Percentiles rank a stretch among this genome's conserved stretches.
These are phyloP conservation scores for Clavariopsis aquatica DNA, from an alignment of 495 filamentous ascomycete species.

Conservation along the genomic window DNA sequence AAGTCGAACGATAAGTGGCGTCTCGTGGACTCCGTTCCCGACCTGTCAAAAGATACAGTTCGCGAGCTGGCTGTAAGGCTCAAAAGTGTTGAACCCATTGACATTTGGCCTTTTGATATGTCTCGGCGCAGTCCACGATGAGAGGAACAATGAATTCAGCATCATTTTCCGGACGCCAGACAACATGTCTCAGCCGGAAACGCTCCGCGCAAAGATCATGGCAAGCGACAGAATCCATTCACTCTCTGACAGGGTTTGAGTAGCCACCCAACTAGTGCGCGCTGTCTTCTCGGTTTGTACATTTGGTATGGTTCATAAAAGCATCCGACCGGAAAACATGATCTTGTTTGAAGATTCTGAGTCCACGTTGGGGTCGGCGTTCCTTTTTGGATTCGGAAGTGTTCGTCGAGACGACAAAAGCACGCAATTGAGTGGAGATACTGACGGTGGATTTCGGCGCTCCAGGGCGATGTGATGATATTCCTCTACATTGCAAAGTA, in stretches of 20 bases:
- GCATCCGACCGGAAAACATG: constrained; percentile 57
- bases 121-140: background rate
- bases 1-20: too few species aligned
- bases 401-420: constrained; percentile 48
- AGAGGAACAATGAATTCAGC: background rate
- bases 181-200: background rate
- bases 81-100: background rate
- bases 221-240: constrained; percentile 27
- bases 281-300: constrained; percentile 56
- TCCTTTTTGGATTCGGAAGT: constrained; percentile 56
- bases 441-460: too few species aligned
- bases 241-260: constrained; percentile 38
- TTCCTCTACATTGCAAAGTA: too few species aligned
- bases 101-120: background rate
- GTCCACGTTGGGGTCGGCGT: constrained; percentile 38
- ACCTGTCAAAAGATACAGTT: background rate
- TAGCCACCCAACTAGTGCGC: constrained; percentile 51
- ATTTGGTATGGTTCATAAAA: constrained; percentile 59
- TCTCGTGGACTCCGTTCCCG: background rate
- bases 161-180: constrained; percentile 3
- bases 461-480: too few species aligned
- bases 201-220: constrained; percentile 5
- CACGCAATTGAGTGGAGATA: constrained; percentile 37
- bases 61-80: background rate
- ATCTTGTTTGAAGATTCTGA: constrained; percentile 46